Evolutionary conservation across 176 grass and related monocot species (phyloP).

Genomic region (Oryza officinalis): DNA sequence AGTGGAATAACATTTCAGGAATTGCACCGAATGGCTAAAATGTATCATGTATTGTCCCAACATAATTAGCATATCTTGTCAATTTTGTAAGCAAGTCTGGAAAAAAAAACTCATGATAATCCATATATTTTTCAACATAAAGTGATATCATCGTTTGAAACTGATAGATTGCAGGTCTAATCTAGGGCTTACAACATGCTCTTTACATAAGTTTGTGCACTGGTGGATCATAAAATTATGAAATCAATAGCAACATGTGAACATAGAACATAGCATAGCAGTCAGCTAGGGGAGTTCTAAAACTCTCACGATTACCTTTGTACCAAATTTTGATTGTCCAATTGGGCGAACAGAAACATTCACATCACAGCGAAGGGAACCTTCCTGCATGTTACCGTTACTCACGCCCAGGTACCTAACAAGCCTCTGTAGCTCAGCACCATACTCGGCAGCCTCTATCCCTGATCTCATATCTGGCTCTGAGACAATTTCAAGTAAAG

Average conservation of each 20-base stretch:
- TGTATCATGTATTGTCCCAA: neutral
- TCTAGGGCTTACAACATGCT: neutral
- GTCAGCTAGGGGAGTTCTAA: neutral
- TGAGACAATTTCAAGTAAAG: slow-evolving; percentile 91
- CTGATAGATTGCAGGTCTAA: neutral
- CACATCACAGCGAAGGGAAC: slow-evolving; percentile 97
- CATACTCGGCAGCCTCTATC: slow-evolving; percentile 84
- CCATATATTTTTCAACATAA: neutral
- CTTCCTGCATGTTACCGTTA: slow-evolving; percentile 99
- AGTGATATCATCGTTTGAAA: neutral
- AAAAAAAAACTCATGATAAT: neutral
- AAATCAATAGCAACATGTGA: neutral
- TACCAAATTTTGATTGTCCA: slow-evolving; percentile 83
- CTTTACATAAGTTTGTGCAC: slow-evolving; percentile 4
- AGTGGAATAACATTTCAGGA: neutral
- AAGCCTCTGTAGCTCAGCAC: slow-evolving; percentile 77
- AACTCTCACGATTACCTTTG: slow-evolving; percentile 61
- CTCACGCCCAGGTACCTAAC: slow-evolving; percentile 89
- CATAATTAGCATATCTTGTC: neutral
- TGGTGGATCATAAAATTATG: neutral
- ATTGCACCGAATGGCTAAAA: slow-evolving; percentile 3
- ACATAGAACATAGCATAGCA: neutral
- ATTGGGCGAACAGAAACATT: slow-evolving; percentile 77
- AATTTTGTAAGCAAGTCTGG: neutral
- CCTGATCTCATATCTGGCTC: slow-evolving; percentile 87